Evolutionary conservation across 306 rosid genomes (phyloP), one percentile per base, ranked within the genome.

Genomic region (Lathyrus oleraceus): DNA sequence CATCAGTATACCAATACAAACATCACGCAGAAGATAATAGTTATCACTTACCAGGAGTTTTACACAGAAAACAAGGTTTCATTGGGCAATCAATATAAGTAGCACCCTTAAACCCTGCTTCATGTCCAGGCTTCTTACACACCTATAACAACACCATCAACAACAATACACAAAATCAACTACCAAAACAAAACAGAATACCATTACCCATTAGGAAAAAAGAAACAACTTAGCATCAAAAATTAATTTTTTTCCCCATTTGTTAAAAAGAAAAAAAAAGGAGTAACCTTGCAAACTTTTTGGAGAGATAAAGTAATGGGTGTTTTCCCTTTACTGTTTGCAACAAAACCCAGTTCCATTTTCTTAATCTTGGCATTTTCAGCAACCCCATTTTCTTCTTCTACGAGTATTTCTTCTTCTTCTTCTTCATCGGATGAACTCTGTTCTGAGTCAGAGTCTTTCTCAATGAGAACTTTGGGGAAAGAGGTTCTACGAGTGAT

Each of bases 21-120:
- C 45, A 71, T 5, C 12, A 38, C 19, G 10, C 67, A 17, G 28
- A 60, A 35, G 1, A 23, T 17, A 5, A 45, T 8, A 67, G 6
- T 64, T 73, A 32, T 6, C 12, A 92, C 68, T 6, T 13, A 93
- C 98, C 98, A 30, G 98, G 98, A 87, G 77, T 84, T 82, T 88
- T 93, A 65, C 98, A 93, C 17, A 93, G 94, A 82, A 90, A 93
- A 75, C 98, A 93, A n/a, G 98, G 98, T 73, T 90, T 93, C 98
- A 88, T 93, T 20, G 98, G 98, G 71, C 98, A 93, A 83, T 93
- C 98, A 76, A 93, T 84, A 49, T 93, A 93, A 2, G 96, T 93
- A 65, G 98, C 98, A 28, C 98, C 98, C 76, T 82, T 88, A 70
- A 93, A 93, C 1, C 98, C 98, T 10, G 98, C 96, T 81, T 93